Evolutionary conservation across 306 rosid species (phyloP).

Genomic region (Fragaria ananassa): DNA sequence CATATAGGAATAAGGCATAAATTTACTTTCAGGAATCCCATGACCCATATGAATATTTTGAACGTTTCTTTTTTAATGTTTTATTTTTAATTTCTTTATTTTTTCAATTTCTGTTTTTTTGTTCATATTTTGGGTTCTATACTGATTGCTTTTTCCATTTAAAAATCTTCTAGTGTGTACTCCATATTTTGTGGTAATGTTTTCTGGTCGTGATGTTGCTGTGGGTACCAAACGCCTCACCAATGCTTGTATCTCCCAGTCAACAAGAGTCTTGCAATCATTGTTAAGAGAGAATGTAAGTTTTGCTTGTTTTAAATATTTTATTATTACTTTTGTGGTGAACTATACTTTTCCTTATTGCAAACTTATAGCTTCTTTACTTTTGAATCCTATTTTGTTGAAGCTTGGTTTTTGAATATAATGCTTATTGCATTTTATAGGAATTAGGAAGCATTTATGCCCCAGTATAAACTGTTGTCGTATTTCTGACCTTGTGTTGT

Average conservation of each 20-base stretch:
- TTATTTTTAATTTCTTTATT: neutral
- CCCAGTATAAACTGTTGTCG: neutral
- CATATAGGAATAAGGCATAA: slow-evolving; percentile 14
- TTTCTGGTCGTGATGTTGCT: slow-evolving; percentile 52
- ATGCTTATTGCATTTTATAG: neutral
- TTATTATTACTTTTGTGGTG: neutral
- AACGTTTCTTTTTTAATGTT: neutral
- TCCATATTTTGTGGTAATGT: slow-evolving; percentile 85
- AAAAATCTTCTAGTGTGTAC: slow-evolving; percentile 58
- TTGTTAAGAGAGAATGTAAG: slow-evolving; percentile 81
- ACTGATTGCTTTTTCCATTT: slow-evolving; percentile 11
- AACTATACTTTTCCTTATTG: neutral
- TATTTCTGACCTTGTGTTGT: neutral
- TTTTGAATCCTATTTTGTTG: neutral
- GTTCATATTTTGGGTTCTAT: neutral
- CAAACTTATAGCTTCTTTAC: neutral
- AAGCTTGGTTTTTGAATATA: neutral
- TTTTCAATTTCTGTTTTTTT: neutral
- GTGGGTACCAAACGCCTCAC: slow-evolving; percentile 49
- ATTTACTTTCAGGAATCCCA: slow-evolving; percentile 5
- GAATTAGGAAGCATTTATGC: neutral
- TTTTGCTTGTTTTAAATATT: neutral
- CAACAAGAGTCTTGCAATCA: slow-evolving; percentile 76
- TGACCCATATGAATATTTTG: slow-evolving; percentile 12
- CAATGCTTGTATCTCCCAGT: slow-evolving; percentile 74